Base-by-base conservation (phyloP, 1,284 basidiomycete genomes). In the Ceratobasidium sp. region DNA sequence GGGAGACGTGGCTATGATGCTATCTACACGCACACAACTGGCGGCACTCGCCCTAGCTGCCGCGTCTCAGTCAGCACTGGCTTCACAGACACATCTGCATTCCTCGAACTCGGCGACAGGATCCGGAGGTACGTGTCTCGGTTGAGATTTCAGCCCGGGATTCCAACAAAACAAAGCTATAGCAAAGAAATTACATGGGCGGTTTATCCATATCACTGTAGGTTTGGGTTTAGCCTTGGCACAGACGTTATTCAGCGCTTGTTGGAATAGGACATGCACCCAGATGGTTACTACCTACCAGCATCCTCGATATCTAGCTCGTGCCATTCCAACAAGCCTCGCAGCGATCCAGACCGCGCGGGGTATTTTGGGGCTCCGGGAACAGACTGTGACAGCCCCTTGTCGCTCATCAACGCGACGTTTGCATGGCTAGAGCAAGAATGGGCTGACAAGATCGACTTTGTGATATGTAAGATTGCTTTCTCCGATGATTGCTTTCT, bases 371-470 rank as follows among this genome's bases (percentile, higher is more conserved):
- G 89, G 18, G 84, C 85, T 42, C 85, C 87, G 12, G 87, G 83
- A 78, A 95, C 92, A 53, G 89, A 92, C 67, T 98, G 95, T 78
- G 95, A 98, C 80, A 87, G 94, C 16, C 94, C 95, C 0, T 82
- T 91, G 54, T 81, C 83, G 4, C 85, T 97, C 8, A 88, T 92
- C 58, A 92, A 95, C 79, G 84, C 87, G 54, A 94, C 94, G 2
- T 84, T 98, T 62, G 88, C 93, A 74, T 95, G 87, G 84, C 80
- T 96, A 73, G 88, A 89, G 72, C 84, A 88, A 77, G 86, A 94
- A 77, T 95, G 92, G 92, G 85, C 87, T 59, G 83, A 87, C 74
- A 89, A 93, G 77, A 86, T 98, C 56, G 95, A 98, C 80, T 98
- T 97, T 80, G 91, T 96, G 28, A 84, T 96, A 53, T 95, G 92